Evolutionary conservation across 2,329 filamentous ascomycete genomes (phyloP).

Genomic region (Exophiala dermatitidis): DNA sequence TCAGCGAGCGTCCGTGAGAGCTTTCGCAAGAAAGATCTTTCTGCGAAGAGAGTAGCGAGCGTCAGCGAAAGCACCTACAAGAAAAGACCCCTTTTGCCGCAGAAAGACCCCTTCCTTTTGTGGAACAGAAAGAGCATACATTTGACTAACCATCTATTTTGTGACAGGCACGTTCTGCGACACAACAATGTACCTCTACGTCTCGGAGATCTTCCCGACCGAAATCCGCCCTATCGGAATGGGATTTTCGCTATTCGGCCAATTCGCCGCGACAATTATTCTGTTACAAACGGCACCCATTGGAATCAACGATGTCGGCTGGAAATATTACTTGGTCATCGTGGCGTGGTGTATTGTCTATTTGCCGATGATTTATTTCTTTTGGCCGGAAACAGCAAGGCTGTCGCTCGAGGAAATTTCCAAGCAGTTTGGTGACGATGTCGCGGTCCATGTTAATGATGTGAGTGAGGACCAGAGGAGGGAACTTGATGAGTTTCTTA

Average conservation of each 20-base stretch:
- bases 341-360: conserved; percentile 36
- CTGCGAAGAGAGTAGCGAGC: too few relatives aligned
- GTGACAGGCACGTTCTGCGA: conserved; percentile 37
- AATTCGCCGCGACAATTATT: conserved; percentile 45
- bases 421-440: conserved; percentile 45
- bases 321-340: conserved; percentile 41
- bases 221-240: conserved; percentile 48
- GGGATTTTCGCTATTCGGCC: conserved; percentile 46
- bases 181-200: conserved; percentile 44
- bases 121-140: too few relatives aligned
- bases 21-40: too few relatives aligned
- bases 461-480: conserved; percentile 35
- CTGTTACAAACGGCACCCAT: conserved; percentile 42
- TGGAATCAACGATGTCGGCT: conserved; percentile 42
- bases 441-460: conserved; percentile 42
- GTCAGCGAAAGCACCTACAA: too few relatives aligned
- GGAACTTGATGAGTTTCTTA: conserved; percentile 19
- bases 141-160: too few relatives aligned
- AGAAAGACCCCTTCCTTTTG: too few relatives aligned
- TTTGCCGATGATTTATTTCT: conserved; percentile 33
- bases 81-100: too few relatives aligned
- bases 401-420: conserved; percentile 43
- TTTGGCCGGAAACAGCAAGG: conserved; percentile 33
- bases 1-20: too few relatives aligned
- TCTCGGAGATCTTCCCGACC: conserved; percentile 42